These are phyloP conservation scores for Alternaria triticimaculans DNA, from an alignment of 2,329 filamentous ascomycete genomes.

Conservation along the genomic window DNA sequence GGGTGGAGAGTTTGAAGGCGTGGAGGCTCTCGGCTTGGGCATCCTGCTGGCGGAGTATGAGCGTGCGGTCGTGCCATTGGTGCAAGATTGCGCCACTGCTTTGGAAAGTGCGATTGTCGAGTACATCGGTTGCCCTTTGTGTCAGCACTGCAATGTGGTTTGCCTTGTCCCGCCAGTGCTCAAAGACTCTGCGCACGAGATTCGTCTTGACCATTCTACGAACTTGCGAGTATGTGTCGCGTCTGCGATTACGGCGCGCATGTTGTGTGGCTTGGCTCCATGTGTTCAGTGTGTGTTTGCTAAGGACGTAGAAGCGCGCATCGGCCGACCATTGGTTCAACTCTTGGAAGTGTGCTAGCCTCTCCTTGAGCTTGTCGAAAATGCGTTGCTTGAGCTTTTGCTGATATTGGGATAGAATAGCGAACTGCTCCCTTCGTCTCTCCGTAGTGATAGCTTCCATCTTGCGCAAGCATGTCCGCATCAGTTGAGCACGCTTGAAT, in stretches of 20 bases:
- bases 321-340: slow-evolving; percentile 62
- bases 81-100: slow-evolving; percentile 46
- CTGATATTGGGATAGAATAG: slow-evolving; percentile 53
- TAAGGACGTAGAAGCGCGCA: slow-evolving; percentile 63
- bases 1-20: slow-evolving; percentile 34
- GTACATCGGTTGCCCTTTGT: slow-evolving; percentile 42
- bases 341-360: slow-evolving; percentile 52
- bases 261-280: slow-evolving; percentile 61
- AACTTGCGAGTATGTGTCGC: slow-evolving; percentile 62
- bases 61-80: slow-evolving; percentile 53
- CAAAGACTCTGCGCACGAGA: slow-evolving; percentile 54
- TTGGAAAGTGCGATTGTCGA: slow-evolving; percentile 27
- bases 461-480: slow-evolving; percentile 35
- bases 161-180: slow-evolving; percentile 45
- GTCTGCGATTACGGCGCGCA: slow-evolving; percentile 59
- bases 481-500: slow-evolving; percentile 39
- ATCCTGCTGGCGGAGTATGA: slow-evolving; percentile 26
- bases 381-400: slow-evolving; percentile 48
- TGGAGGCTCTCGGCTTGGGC: slow-evolving; percentile 34
- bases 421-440: slow-evolving; percentile 38
- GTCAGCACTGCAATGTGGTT: slow-evolving; percentile 22
- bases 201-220: slow-evolving; percentile 62
- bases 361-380: slow-evolving; percentile 46
- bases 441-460: slow-evolving; percentile 36
- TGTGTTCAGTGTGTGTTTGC: slow-evolving; percentile 56